Evolutionary conservation across 1,284 basidiomycete genomes (phyloP).

Genomic region (Volvariella surrecta): DNA sequence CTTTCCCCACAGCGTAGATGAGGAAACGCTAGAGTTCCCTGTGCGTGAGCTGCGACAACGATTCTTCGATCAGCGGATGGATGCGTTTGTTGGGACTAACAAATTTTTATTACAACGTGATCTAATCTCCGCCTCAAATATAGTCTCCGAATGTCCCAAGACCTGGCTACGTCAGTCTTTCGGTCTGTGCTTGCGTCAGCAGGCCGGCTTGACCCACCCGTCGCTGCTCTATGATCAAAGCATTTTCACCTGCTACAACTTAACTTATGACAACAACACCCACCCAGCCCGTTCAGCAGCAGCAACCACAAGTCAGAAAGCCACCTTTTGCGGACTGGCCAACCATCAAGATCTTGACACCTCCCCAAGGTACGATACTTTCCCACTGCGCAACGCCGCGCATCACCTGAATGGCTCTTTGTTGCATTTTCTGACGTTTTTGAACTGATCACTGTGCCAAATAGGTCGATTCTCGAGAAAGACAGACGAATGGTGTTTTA

Average conservation of each 20-base stretch:
- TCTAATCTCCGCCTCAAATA: slow-evolving; percentile 1
- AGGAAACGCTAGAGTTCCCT: slow-evolving; percentile 37
- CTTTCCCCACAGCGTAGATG: slow-evolving; percentile 76
- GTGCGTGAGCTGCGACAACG: slow-evolving; percentile 78
- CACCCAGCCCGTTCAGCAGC: slow-evolving; percentile 19
- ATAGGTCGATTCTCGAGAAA: slow-evolving; percentile 48
- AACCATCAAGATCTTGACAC: slow-evolving; percentile 40
- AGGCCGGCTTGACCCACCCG: neutral
- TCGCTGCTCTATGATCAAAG: slow-evolving; percentile 10
- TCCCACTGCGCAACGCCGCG: neutral
- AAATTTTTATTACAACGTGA: slow-evolving; percentile 15
- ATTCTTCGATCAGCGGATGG: slow-evolving; percentile 62
- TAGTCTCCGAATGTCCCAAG: neutral
- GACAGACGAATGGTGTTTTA: slow-evolving; percentile 67
- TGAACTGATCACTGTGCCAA: slow-evolving; percentile 1
- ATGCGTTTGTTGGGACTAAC: slow-evolving; percentile 11
- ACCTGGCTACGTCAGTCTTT: slow-evolving; percentile 1
- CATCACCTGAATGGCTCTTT: neutral
- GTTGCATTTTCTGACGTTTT: neutral
- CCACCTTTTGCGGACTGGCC: slow-evolving; percentile 36
- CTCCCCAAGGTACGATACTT: slow-evolving; percentile 29
- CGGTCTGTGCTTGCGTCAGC: neutral
- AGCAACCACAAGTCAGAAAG: slow-evolving; percentile 21
- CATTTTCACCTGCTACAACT: slow-evolving; percentile 14
- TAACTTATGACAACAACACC: slow-evolving; percentile 12